A percentile compares a stretch with the other conserved stretches of the same genome.
These are phyloP conservation scores for Talaromyces sp. DNA, from an alignment of 2,329 filamentous ascomycete species.

Conservation along the genomic window DNA sequence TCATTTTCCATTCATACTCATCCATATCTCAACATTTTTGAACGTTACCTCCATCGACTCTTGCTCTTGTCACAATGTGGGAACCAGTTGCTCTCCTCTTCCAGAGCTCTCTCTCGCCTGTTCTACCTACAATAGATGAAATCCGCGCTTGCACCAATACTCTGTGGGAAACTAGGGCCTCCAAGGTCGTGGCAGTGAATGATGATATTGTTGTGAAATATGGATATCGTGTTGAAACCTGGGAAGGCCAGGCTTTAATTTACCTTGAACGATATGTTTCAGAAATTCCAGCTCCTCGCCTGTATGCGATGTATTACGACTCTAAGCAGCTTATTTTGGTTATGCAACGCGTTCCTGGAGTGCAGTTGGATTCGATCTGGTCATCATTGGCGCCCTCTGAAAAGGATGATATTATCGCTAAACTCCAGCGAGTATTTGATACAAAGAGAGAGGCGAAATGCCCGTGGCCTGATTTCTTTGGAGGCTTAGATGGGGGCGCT, in stretches of 20 bases:
- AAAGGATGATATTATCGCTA: slow-evolving; percentile 20
- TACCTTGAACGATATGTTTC: slow-evolving; percentile 24
- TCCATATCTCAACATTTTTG: no score
- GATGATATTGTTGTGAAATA: background rate
- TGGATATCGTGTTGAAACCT: background rate
- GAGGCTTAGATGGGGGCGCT: slow-evolving; percentile 18
- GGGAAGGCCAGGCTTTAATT: slow-evolving; percentile 15
- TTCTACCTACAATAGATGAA: background rate
- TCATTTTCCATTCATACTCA: no score
- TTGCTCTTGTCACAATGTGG: no score
- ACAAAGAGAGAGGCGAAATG: slow-evolving; percentile 17
- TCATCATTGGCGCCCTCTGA: slow-evolving; percentile 18
- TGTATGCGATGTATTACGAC: slow-evolving; percentile 25
- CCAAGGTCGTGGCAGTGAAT: background rate
- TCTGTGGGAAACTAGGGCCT: background rate
- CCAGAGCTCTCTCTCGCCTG: background rate
- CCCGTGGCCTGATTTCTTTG: slow-evolving; percentile 22
- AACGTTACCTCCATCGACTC: no score
- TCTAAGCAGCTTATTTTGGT: slow-evolving; percentile 18
- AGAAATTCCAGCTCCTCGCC: slow-evolving; percentile 21
- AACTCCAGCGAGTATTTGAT: slow-evolving; percentile 19
- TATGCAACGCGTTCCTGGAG: slow-evolving; percentile 22
- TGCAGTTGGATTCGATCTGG: slow-evolving; percentile 19
- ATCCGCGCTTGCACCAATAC: background rate
- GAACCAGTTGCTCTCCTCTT: no score